Evolutionary conservation across 208 protist species (phyloP), one percentile per base, ranked within the genome.

Genomic region (Crithidia mellificae): DNA sequence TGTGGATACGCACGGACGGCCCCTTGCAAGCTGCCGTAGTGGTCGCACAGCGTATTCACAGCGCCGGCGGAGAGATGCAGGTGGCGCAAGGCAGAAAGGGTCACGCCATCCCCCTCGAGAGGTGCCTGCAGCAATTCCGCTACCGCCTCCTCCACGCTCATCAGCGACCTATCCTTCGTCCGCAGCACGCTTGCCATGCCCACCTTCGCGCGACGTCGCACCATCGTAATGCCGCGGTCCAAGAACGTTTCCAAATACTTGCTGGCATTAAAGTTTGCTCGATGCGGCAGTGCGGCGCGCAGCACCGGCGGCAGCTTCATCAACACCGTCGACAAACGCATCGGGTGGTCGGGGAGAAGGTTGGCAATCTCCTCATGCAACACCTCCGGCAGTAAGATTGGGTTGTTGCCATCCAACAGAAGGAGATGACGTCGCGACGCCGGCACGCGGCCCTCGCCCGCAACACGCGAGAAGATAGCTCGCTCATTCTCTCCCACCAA

Each of bases 331-430:
- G 29, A 20, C 0, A 77, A 14, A 3, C 61, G 63, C 34, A 92
- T 68, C 17, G 87, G 75, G 14, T 78, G 59, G 25, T 83, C 52
- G 15, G 90, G 90, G 56, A 92, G 63, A 34, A 86, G 61, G 4
- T 81, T 68, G 12, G 86, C 83, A 38, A 96, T 63, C 71, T 93
- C 91, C 43, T 94, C 86, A 34, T 87, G 76, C 22, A 93, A 55
- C 20, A 94, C 72, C 3, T 88, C 74, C 24, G 84, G 75, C 7
- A 83, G 36, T 22, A 96, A 71, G 14, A 96, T 27, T 2, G 91
- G 86, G 66, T 96, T 96, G 36, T 78, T 61, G n/a, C 88, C 88
- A 50, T 96, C 91, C n/a, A 96, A 78, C 29, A 96, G 56, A 0
- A 88, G 56, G 6, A 96, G 43, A 38, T 96, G 86, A 25, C 54